Evolutionary conservation across 2,329 filamentous ascomycete genomes (phyloP), one percentile per base, ranked within the genome.

Genomic region (Sclerotinia subarctica): DNA sequence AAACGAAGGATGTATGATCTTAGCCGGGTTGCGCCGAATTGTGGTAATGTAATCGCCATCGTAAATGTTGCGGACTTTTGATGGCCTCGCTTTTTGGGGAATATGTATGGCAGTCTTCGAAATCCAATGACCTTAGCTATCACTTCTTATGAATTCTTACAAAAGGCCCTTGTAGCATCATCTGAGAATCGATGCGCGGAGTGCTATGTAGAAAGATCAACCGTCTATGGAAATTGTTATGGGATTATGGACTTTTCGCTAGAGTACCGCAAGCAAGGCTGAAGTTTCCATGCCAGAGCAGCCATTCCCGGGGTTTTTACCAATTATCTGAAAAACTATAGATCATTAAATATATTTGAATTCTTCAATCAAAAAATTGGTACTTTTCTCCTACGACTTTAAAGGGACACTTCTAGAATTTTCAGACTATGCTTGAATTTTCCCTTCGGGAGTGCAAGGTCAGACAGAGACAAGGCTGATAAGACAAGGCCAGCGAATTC

Each of bases 1-100:
- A 98, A 83, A 60, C 93, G 89, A 69, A 92, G 83, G 72, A 96
- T 76, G 78, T 96, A 97, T 11, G 91, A 92, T 72, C 92, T 90
- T 74, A 93, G 84, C 73, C 92, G 88, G 70, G 85, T 79, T 44
- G 90, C 87, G 79, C 89, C 94, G 79, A 96, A 89, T 68, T 75
- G 73, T n/a, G 77, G 76, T 24, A 78, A 69, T 38, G 67, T 66
- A 47, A 59, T 49, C 32, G 59, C 46, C 59, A 67, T 44, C 26
- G 57, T 51, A 17, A 47, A 60, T 60, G 51, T 63, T 38, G 47
- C 49, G 46, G 57, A n/a, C 38, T 62, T 60, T 11, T 15, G 64
- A 8, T 49, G 38, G n/a, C 46, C 24, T 38, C 29, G 15, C 29
- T 21, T 35, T 49, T 49, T 62, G 0, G 44, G 44, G 15, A 51